Evolutionary conservation across 225 moss, liverwort and hornwort species (phyloP).

Genomic region (Antitrichia curtipendula): DNA sequence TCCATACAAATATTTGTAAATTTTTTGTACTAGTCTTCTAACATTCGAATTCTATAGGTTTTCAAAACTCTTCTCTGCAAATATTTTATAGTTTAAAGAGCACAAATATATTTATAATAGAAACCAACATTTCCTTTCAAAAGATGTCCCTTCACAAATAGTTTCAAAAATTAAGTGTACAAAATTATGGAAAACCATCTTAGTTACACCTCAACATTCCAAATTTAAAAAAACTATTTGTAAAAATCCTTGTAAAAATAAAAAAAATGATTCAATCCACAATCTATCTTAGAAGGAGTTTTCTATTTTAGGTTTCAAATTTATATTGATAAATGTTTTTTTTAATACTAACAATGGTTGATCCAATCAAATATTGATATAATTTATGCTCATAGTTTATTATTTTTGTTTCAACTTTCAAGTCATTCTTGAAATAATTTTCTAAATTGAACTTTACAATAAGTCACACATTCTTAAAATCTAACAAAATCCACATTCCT

Average conservation of each 20-base stretch:
- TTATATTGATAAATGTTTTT: neutral
- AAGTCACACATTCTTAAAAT: rapidly evolving
- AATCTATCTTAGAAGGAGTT: neutral
- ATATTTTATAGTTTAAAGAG: neutral
- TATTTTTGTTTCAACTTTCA: too few species aligned
- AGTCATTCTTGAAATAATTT: neutral
- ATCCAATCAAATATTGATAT: neutral
- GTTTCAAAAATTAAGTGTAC: neutral
- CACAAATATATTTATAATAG: neutral
- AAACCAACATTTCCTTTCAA: neutral
- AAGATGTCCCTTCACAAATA: neutral
- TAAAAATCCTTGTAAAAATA: neutral
- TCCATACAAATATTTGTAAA: neutral
- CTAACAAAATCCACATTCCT: neutral
- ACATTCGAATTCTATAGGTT: too few species aligned
- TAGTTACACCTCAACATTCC: neutral
- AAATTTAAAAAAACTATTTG: neutral
- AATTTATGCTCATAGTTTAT: neutral
- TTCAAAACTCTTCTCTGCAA: neutral
- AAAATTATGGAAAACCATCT: neutral
- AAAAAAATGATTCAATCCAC: neutral
- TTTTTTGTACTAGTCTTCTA: neutral
- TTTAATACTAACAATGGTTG: neutral
- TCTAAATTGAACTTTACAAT: neutral
- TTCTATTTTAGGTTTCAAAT: neutral